Conservation (phyloP, 108 stramenopile genomes). For the Nitzschia sp. region DNA sequence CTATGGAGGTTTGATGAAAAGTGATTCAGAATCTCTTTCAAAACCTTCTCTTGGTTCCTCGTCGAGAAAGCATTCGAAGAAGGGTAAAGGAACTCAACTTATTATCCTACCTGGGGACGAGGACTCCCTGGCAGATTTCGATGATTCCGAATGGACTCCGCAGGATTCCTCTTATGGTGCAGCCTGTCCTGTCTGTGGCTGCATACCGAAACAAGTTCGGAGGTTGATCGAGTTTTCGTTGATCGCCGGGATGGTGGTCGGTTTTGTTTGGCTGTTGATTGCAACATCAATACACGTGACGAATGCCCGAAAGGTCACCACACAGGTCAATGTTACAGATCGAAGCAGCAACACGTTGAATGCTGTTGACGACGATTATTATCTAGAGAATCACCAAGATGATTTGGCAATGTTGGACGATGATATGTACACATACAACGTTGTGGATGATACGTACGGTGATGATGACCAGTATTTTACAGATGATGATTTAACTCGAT, state of each 20-base stretch:
- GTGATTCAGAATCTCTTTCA: background rate
- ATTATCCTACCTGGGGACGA: background rate
- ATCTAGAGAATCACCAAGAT: slow-evolving; percentile 4
- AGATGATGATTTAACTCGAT: too few species aligned
- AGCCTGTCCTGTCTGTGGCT: slow-evolving; percentile 70
- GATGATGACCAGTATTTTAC: background rate
- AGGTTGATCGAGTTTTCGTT: slow-evolving; percentile 52
- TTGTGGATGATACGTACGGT: background rate
- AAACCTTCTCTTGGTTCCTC: too few species aligned
- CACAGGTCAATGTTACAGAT: slow-evolving; percentile 17
- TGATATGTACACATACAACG: background rate
- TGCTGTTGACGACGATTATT: slow-evolving; percentile 17
- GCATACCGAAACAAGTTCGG: slow-evolving; percentile 58
- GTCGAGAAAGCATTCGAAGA: background rate
- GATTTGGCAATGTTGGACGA: background rate
- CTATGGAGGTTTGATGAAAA: slow-evolving; percentile 39
- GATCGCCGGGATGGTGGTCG: slow-evolving; percentile 39
- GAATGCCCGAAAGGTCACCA: slow-evolving; percentile 13
- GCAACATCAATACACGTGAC: slow-evolving; percentile 43
- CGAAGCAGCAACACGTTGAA: background rate
- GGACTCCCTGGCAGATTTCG: slow-evolving; percentile 40
- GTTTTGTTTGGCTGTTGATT: slow-evolving; percentile 45
- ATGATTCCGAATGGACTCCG: slow-evolving; percentile 63
- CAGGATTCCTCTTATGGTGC: slow-evolving; percentile 66
- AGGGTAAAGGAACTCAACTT: background rate